These are phyloP conservation scores for Pythium insidiosum DNA, from an alignment of 352 stramenopile genomes.

Conservation along the genomic window DNA sequence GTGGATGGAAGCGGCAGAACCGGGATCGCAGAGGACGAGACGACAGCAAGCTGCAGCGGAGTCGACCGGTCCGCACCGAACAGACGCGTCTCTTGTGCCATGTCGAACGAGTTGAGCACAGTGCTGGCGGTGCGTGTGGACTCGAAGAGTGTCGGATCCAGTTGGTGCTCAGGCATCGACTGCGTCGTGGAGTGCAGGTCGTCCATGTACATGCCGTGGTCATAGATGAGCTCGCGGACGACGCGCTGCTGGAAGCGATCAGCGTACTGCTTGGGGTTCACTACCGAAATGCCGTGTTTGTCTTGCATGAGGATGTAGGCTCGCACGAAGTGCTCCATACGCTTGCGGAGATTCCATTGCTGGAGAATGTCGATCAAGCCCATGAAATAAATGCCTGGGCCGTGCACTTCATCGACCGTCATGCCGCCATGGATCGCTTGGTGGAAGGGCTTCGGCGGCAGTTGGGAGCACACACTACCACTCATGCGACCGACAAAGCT, in stretches of 20 bases:
- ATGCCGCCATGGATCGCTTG: slow-evolving; percentile 43
- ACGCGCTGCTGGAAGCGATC: slow-evolving; percentile 74
- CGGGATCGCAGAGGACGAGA: slow-evolving; percentile 5
- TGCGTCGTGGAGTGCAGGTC: slow-evolving; percentile 32
- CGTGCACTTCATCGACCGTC: slow-evolving; percentile 81
- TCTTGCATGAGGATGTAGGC: slow-evolving; percentile 70
- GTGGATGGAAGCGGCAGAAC: slow-evolving; percentile 10
- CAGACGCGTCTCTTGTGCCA: too few relatives aligned
- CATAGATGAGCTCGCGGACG: slow-evolving; percentile 66
- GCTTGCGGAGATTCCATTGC: slow-evolving; percentile 91
- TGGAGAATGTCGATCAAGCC: slow-evolving; percentile 95
- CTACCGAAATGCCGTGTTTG: slow-evolving; percentile 58
- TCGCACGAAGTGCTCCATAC: slow-evolving; percentile 79
- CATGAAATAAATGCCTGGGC: slow-evolving; percentile 92
- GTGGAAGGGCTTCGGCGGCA: slow-evolving; percentile 40
- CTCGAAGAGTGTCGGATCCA: slow-evolving; percentile 28
- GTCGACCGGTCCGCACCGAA: slow-evolving; percentile 2
- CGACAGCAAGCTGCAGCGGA: neutral
- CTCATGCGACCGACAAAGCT: slow-evolving; percentile 7
- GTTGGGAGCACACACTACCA: slow-evolving; percentile 10
- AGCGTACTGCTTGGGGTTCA: slow-evolving; percentile 64
- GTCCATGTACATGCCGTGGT: slow-evolving; percentile 26
- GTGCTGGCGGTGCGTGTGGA: slow-evolving; percentile 39
- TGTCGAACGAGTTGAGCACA: slow-evolving; percentile 43
- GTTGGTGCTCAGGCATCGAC: slow-evolving; percentile 22